Percentiles rank a stretch among this genome's conserved stretches.
Conservation (phyloP, 306 rosid genomes). For the Trifolium pratense region DNA sequence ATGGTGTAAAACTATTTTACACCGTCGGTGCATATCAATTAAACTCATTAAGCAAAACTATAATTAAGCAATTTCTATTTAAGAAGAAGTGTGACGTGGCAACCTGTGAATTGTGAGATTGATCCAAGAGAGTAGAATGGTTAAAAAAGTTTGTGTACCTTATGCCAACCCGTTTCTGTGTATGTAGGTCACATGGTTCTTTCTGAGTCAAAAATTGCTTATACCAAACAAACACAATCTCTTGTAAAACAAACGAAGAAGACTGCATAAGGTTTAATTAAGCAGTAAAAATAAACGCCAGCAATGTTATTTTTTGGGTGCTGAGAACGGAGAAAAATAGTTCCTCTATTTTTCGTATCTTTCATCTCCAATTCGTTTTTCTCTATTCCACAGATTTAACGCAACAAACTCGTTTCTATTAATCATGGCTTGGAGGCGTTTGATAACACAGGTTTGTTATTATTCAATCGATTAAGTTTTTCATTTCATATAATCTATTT, state of each 20-base stretch:
- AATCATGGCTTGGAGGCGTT: slow-evolving; percentile 69
- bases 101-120: not conserved
- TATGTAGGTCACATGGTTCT: not conserved
- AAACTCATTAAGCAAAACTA: no score
- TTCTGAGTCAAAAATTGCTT: no score
- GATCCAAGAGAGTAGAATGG: not conserved
- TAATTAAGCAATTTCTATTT: no score
- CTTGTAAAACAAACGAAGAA: not conserved
- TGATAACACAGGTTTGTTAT: slow-evolving; percentile 65
- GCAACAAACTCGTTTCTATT: not conserved
- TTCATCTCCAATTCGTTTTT: not conserved
- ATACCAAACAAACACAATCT: not conserved
- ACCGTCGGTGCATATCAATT: no score
- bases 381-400: not conserved
- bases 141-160: not conserved
- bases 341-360: not conserved
- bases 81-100: not conserved
- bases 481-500: not conserved
- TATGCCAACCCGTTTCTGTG: not conserved
- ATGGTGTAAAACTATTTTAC: no score
- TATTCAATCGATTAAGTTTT: slow-evolving; percentile 17
- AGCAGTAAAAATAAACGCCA: not conserved
- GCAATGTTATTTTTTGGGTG: not conserved
- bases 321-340: not conserved
- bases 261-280: not conserved